Evolutionary conservation across 805 yeast species (phyloP), one percentile per base, ranked within the genome.

Genomic region (Clavispora vitiphila): DNA sequence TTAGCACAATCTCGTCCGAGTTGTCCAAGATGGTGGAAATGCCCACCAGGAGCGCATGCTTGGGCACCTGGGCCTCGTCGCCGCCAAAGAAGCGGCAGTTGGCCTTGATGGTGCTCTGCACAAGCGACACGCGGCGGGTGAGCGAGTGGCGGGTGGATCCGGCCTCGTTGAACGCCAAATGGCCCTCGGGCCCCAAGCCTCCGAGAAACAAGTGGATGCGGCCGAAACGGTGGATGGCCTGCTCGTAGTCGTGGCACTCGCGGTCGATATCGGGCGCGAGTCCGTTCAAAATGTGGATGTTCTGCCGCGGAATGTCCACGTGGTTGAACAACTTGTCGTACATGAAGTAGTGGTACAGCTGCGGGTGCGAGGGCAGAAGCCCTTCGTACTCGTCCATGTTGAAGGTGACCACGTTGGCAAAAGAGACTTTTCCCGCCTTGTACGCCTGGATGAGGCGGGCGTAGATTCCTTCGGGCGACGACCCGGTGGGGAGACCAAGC

Each of bases 341-440:
- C 83, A 78, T 78, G 61, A 77, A 78, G 56, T 75, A 74, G 54
- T 75, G 78, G 56, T 78, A 78, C 22, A 78, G 72, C 54, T 77
- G 80, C 20, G 63, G 64, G 50, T 76, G 61, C 8, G 66, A 41
- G 11, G 81, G 79, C 8, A 55, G 53, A 25, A 78, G 58, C 1
- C 78, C 77, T 36, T 72, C 61, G 54, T 78, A 78, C 57, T 78
- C 83, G 53, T 78, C 83, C 82, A 77, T 78, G 57, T 78, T 77
- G 63, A 78, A 78, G 10, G 80, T 74, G 14, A 77, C 76, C 37
- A 78, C 83, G 54, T 77, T 63, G 42, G 62, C 58, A 60, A 78
- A 78, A 18, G 70, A 62, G 7, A 78, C 64, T 26, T 52, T 54
- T 9, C 74, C 74, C 19, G 50, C 48, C 42, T 66, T 63, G 58